A percentile compares a stretch with the other conserved stretches of the same genome.
phyloP scores from a whole-genome alignment of 768 basidiomycete genomes.

The Leccinellum luteum region DNA sequence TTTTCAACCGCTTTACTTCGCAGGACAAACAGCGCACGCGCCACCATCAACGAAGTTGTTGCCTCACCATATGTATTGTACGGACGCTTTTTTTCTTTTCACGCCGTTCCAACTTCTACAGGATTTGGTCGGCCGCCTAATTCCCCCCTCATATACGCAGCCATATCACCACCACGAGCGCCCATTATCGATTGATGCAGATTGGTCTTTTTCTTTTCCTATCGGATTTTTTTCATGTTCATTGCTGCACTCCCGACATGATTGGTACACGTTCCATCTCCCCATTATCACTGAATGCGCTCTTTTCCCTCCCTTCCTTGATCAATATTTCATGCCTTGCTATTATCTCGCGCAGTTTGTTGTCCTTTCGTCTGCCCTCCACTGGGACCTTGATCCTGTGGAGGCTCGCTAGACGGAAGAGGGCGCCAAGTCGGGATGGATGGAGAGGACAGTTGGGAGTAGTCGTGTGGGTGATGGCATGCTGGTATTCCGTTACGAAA shows the following conservation, averaged over 20 bases:
- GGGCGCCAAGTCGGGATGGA: slow-evolving; percentile 48
- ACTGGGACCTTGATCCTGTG: slow-evolving; percentile 32
- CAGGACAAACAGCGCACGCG: slow-evolving; percentile 19
- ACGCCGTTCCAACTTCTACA: slow-evolving; percentile 31
- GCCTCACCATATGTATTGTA: slow-evolving; percentile 47
- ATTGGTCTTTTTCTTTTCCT: slow-evolving; percentile 20
- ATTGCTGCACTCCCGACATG: slow-evolving; percentile 11
- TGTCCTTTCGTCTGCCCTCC: slow-evolving; percentile 71
- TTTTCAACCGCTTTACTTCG: slow-evolving; percentile 18
- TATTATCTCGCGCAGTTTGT: slow-evolving; percentile 40
- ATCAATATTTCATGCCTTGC: slow-evolving; percentile 24
- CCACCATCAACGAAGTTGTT: slow-evolving; percentile 33
- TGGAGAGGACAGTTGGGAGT: slow-evolving; percentile 8
- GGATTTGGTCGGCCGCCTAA: slow-evolving; percentile 29
- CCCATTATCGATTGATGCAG: slow-evolving; percentile 31
- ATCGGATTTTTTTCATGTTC: slow-evolving; percentile 27
- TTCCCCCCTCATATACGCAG: slow-evolving; percentile 27
- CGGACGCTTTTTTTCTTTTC: slow-evolving; percentile 79
- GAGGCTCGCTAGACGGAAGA: slow-evolving; percentile 69
- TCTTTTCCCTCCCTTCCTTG: slow-evolving; percentile 14
- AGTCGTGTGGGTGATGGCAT: not conserved
- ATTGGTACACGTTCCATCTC: slow-evolving; percentile 25
- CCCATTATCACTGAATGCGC: slow-evolving; percentile 22
- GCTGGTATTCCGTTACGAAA: slow-evolving; percentile 2
- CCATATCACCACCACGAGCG: slow-evolving; percentile 30